Conservation (phyloP, 1,284 basidiomycete genomes). For the Anthracocystis setariae region DNA sequence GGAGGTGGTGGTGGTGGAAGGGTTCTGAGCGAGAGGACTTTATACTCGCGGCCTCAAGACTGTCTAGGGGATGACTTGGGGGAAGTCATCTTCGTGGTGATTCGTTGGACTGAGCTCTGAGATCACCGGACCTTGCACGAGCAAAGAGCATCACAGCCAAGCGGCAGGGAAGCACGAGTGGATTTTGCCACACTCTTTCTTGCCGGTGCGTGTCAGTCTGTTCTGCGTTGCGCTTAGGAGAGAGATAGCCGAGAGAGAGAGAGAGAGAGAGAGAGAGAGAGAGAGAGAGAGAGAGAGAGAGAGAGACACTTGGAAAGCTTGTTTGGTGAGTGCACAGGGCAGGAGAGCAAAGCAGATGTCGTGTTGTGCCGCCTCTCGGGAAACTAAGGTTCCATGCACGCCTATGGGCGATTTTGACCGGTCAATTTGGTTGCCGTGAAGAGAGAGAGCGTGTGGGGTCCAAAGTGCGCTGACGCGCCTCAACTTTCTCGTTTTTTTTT, state of each 20-base stretch:
- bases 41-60: conserved; percentile 9
- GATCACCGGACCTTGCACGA: conserved; percentile 23
- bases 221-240: not conserved
- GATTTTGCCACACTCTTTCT: conserved; percentile 14
- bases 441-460: not conserved
- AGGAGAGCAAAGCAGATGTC: conserved; percentile 9
- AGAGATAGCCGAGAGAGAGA: conserved; percentile 34
- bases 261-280: not conserved
- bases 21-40: not conserved
- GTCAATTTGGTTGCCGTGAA: conserved; percentile 33
- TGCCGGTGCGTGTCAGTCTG: no score
- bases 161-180: not conserved
- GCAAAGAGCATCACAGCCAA: conserved; percentile 14
- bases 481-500: not conserved
- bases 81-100: conserved; percentile 13
- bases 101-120: conserved; percentile 3
- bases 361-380: conserved; percentile 10
- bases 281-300: not conserved
- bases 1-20: not conserved
- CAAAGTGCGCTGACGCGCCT: conserved; percentile 1
- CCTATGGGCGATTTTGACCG: conserved; percentile 1
- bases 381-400: conserved; percentile 10
- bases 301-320: not conserved
- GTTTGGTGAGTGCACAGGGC: conserved; percentile 44
- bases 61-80: no score